Base-by-base conservation (phyloP, 345 rosid genomes). In the Populus tremula region DNA sequence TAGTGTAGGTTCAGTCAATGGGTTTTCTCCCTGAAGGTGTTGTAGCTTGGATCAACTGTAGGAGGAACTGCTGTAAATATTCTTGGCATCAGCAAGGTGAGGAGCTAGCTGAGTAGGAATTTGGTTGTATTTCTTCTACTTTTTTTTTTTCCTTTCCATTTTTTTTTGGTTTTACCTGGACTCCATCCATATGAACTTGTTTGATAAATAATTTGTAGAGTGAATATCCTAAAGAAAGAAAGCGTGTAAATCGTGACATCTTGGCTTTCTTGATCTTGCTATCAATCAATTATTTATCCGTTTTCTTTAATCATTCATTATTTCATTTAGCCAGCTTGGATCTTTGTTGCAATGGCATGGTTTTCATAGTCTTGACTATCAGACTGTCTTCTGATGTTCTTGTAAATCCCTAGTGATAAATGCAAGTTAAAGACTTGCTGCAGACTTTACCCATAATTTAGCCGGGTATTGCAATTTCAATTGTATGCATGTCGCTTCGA, bases 181-280 rank as follows among this genome's bases (percentile, higher is more conserved):
- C 77, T 65, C 47, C 70, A 10, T 36, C 47, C 70, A 10, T 41
- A 6, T 70, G 82, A 73, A 67, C 82, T 82, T 87, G 92, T 86
- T 86, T 70, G 86, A 89, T 89, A 91, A 89, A 91, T 90, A 90
- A 90, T 56, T 54, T 84, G 87, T 84, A 77, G 83, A 80, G 69
- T 76, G 72, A 84, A 36, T 49, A 73, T n/a, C 62, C 29, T 69
- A 63, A 49, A 50, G 47, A 64, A 59, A 70, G 67, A 53, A 50
- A 45, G n/a, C 49, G 2, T 84, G 86, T 84, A 67, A 70, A 76
- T 81, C 38, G 36, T 65, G 36, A 73, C 41, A 23, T 27, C 12
- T 7, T 16, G 33, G 72, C 33, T 39, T 71, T 65, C 5, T 54
- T 45, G 35, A 21, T 11, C 41, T 43, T 41, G 69, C 70, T 27